A percentile compares a stretch with the other conserved stretches of the same genome.
Evolutionary conservation across 495 filamentous ascomycete genomes (phyloP).

Genomic region (Clavariopsis aquatica): DNA sequence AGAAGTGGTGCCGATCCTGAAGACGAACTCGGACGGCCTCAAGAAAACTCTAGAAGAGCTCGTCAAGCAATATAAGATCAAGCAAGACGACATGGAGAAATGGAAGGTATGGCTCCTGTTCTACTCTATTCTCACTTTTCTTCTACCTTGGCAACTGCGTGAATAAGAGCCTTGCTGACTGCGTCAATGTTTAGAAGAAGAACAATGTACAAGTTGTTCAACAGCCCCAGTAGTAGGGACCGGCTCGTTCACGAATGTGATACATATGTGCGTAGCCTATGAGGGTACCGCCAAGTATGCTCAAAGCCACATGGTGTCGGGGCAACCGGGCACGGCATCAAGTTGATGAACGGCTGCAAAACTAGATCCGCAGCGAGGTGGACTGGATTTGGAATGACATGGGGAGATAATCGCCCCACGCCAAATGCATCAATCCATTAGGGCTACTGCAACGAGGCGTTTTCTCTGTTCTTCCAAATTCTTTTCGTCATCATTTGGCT

Average conservation of each 20-base stretch:
- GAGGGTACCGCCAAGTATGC: conserved; percentile 8
- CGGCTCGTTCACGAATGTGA: conserved; percentile 18
- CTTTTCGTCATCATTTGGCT: conserved; percentile 24
- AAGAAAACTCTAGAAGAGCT: conserved; percentile 95
- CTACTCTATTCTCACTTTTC: neutral
- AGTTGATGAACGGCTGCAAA: conserved; percentile 22
- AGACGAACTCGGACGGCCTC: conserved; percentile 92
- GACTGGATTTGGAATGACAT: conserved; percentile 16
- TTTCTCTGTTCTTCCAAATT: conserved; percentile 9
- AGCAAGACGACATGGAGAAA: conserved; percentile 92
- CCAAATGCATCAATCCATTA: conserved; percentile 24
- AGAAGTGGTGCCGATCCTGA: conserved; percentile 85
- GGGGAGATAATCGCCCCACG: conserved; percentile 16
- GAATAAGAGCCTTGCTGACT: neutral
- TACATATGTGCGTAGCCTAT: conserved; percentile 13
- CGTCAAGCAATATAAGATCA: conserved; percentile 93
- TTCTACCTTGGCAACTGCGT: neutral
- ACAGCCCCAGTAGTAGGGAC: conserved; percentile 56
- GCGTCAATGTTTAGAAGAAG: conserved; percentile 70
- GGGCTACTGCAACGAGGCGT: conserved; percentile 6
- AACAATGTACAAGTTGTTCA: conserved; percentile 96
- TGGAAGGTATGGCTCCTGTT: conserved; percentile 77
- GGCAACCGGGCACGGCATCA: conserved; percentile 8
- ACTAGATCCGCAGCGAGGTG: conserved; percentile 8
- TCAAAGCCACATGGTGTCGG: conserved; percentile 17